phyloP scores from a whole-genome alignment of 768 basidiomycete species.

The Lactifluus subvellereus region DNA sequence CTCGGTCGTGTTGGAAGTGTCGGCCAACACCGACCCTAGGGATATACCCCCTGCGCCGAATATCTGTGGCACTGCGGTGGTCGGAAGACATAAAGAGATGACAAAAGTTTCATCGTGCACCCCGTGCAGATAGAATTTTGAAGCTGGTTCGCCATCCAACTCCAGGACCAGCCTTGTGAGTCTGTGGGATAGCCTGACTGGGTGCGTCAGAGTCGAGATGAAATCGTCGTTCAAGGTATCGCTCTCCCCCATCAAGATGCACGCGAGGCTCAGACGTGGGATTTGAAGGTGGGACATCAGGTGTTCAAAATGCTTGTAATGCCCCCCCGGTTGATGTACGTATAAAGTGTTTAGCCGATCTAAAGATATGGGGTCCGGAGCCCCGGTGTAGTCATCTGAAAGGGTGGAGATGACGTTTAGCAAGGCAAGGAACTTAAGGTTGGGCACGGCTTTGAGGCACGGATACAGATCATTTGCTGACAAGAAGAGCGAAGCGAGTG shows the following conservation, averaged over 20 bases:
- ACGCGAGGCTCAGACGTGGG: constrained; percentile 3
- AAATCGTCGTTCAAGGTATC: constrained; percentile 10
- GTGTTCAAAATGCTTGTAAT: constrained; percentile 10
- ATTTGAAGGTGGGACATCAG: constrained; percentile 9
- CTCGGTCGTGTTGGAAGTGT: constrained; percentile 5
- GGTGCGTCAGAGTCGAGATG: neutral
- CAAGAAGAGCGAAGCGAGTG: constrained; percentile 3
- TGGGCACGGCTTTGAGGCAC: constrained; percentile 9
- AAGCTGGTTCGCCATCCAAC: constrained; percentile 11
- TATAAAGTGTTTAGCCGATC: constrained; percentile 5
- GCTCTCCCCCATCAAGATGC: constrained; percentile 14
- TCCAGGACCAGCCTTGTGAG: constrained; percentile 5
- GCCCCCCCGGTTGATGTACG: constrained; percentile 9
- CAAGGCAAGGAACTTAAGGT: constrained; percentile 8
- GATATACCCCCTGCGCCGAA: neutral
- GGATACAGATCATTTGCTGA: constrained; percentile 14
- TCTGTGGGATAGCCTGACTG: neutral
- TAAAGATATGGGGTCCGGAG: neutral
- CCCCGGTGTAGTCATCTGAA: constrained; percentile 7
- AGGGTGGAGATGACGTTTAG: constrained; percentile 5
- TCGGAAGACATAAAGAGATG: constrained; percentile 8
- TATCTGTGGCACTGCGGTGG: constrained; percentile 1
- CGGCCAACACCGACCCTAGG: neutral
- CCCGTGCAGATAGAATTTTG: constrained; percentile 15
- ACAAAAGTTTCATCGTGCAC: constrained; percentile 2